These are phyloP conservation scores for Russula vinacea DNA, from an alignment of 768 basidiomycete species.

Conservation along the genomic window DNA sequence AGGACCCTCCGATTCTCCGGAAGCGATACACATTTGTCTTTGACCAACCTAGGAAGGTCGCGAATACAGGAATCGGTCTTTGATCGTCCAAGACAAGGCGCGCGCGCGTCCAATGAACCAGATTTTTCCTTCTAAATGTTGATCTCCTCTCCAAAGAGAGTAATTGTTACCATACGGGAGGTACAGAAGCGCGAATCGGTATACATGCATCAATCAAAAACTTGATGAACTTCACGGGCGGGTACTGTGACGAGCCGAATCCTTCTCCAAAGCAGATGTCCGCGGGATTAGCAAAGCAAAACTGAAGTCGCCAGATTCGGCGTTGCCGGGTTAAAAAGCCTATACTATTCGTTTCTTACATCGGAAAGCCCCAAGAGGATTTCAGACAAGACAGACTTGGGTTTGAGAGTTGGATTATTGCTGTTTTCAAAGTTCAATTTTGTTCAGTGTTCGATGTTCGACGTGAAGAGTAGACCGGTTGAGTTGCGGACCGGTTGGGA, in stretches of 20 bases:
- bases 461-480: background rate
- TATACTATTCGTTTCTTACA: background rate
- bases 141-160: background rate
- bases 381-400: too few relatives aligned
- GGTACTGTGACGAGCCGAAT: background rate
- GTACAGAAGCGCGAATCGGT: background rate
- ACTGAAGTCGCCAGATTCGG: background rate
- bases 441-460: background rate
- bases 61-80: background rate
- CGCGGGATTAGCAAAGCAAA: slow-evolving; percentile 17
- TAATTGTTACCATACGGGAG: background rate
- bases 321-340: background rate
- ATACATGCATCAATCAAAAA: background rate
- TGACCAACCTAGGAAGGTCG: background rate
- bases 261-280: background rate
- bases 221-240: background rate
- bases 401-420: too few relatives aligned
- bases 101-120: background rate
- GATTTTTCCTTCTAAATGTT: background rate
- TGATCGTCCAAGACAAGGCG: background rate
- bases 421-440: too few relatives aligned
- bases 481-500: too few relatives aligned
- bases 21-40: background rate
- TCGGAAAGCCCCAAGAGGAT: too few relatives aligned
- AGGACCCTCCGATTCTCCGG: background rate